Conservation (phyloP, 2,329 filamentous ascomycete genomes). For the Fusarium sp. region DNA sequence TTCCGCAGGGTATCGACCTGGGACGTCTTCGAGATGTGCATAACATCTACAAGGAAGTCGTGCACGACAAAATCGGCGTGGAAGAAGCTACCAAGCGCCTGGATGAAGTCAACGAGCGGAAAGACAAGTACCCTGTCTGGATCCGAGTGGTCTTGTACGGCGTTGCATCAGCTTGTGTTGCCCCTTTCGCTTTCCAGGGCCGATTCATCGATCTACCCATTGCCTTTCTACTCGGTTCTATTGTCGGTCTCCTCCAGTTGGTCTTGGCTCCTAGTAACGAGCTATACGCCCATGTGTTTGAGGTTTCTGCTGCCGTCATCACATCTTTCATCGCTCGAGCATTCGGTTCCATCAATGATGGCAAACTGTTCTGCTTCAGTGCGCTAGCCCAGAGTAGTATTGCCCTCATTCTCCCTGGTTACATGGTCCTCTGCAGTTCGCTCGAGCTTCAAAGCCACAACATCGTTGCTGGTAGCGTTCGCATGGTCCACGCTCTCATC, state of each 20-base stretch:
- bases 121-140: slow-evolving; percentile 66
- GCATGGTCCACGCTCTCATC: slow-evolving; percentile 82
- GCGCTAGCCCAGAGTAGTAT: slow-evolving; percentile 81
- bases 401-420: slow-evolving; percentile 79
- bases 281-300: slow-evolving; percentile 71
- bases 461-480: slow-evolving; percentile 79
- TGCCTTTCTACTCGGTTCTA: slow-evolving; percentile 80
- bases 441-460: slow-evolving; percentile 80
- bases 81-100: slow-evolving; percentile 77
- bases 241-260: slow-evolving; percentile 82
- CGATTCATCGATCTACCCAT: slow-evolving; percentile 84
- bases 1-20: slow-evolving; percentile 78
- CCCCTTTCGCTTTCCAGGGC: slow-evolving; percentile 84
- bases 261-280: slow-evolving; percentile 81
- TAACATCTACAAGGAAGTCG: slow-evolving; percentile 85
- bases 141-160: slow-evolving; percentile 78
- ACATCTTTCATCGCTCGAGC: slow-evolving; percentile 79
- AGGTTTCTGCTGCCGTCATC: slow-evolving; percentile 71
- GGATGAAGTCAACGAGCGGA: slow-evolving; percentile 66
- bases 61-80: slow-evolving; percentile 81
- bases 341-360: slow-evolving; percentile 74
- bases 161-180: slow-evolving; percentile 81
- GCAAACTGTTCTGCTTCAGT: slow-evolving; percentile 78
- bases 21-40: slow-evolving; percentile 82
- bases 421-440: slow-evolving; percentile 61